Conservation (phyloP, 1,284 basidiomycete species). For the Cystobasidium sp. region DNA sequence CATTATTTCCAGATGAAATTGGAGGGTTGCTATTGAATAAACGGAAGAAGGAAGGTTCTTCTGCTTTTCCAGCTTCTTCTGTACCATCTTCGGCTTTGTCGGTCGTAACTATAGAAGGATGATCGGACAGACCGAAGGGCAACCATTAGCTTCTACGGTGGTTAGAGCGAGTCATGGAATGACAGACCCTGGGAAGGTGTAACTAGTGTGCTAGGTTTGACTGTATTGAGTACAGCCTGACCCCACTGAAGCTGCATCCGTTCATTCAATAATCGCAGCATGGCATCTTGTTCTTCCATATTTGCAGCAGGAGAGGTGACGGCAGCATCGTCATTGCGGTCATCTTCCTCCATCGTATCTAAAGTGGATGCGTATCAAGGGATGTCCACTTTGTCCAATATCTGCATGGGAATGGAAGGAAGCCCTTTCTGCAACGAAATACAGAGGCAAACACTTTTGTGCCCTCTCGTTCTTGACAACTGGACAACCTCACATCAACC, state of each 20-base stretch:
- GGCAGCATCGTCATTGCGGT: not conserved
- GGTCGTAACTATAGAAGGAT: not conserved
- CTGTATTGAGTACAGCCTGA: not conserved
- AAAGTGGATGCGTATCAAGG: no score
- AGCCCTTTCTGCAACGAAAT: not conserved
- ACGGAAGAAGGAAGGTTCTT: not conserved
- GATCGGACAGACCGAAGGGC: not conserved
- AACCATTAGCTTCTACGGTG: no score
- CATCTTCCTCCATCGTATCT: not conserved
- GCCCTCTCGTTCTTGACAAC: constrained; percentile 2
- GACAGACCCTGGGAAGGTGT: no score
- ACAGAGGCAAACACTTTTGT: no score
- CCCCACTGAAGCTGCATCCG: not conserved
- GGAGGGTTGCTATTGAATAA: not conserved
- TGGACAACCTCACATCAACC: not conserved
- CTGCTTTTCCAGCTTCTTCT: not conserved
- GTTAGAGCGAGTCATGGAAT: no score
- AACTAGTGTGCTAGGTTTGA: not conserved
- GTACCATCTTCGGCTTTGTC: not conserved
- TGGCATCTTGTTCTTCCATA: not conserved
- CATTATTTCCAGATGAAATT: not conserved
- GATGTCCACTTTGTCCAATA: not conserved
- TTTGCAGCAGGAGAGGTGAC: not conserved
- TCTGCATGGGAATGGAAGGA: not conserved
- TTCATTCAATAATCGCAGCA: not conserved